Percentiles rank a stretch among this genome's conserved stretches.
Conservation (phyloP, 495 filamentous ascomycete genomes). For the Trichoderma gamsii region DNA sequence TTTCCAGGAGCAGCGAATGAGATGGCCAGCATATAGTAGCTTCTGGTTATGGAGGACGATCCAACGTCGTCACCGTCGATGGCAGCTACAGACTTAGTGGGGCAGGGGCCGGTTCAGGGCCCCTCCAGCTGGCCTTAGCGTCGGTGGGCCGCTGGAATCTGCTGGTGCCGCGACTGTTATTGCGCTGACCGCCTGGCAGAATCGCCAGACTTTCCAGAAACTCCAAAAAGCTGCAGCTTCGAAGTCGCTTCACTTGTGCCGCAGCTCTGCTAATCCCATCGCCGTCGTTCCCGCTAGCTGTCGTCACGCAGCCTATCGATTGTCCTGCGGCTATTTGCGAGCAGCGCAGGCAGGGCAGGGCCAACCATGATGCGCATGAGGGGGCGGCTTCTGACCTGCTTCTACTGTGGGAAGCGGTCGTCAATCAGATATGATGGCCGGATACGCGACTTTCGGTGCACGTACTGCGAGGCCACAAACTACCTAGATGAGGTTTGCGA, state of each 20-base stretch:
- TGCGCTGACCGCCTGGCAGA: slow-evolving; percentile 9
- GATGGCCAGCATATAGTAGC: not conserved
- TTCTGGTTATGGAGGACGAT: not conserved
- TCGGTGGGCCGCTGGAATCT: not conserved
- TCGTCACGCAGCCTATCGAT: not conserved
- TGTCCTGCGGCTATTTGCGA: not conserved
- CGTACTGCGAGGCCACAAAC: slow-evolving; percentile 73
- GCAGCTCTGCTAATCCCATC: slow-evolving; percentile 11
- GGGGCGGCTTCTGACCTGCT: slow-evolving; percentile 50
- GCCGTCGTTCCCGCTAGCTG: not conserved
- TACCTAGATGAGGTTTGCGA: slow-evolving; percentile 60
- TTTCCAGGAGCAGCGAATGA: not conserved
- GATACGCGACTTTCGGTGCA: slow-evolving; percentile 59
- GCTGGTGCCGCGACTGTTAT: not conserved
- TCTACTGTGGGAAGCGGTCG: slow-evolving; percentile 67
- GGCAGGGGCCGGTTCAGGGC: not conserved
- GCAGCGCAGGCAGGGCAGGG: not conserved
- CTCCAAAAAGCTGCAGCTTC: slow-evolving; percentile 4
- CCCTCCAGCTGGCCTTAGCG: not conserved
- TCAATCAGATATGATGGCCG: slow-evolving; percentile 45
- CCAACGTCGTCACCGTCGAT: not conserved
- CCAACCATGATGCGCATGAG: not conserved
- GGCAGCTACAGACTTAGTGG: not conserved
- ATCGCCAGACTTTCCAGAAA: not conserved
- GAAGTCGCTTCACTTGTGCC: not conserved